Evolutionary conservation across 2,329 filamentous ascomycete genomes (phyloP).

Genomic region (Xylariales sp.): DNA sequence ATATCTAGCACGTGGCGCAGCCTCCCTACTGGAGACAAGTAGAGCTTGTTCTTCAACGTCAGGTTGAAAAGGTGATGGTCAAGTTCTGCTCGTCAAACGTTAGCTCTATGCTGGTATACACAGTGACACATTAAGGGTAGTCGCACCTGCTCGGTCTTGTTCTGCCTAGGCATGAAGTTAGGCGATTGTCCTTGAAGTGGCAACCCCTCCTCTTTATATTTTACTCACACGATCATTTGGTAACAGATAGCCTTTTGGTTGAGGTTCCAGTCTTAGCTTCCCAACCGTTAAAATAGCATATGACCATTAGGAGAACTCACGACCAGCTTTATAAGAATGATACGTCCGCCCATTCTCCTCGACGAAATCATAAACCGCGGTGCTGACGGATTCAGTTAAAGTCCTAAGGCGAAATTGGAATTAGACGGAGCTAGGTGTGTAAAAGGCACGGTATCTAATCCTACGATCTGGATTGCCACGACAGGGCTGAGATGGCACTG

Average conservation of each 20-base stretch:
- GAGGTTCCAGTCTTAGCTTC: no score
- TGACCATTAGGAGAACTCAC: slow-evolving; percentile 6
- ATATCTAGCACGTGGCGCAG: slow-evolving; percentile 9
- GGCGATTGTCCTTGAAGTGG: no score
- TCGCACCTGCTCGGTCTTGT: slow-evolving; percentile 2
- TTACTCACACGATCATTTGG: slow-evolving; percentile 9
- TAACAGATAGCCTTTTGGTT: slow-evolving; percentile 6
- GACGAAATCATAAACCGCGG: slow-evolving; percentile 8
- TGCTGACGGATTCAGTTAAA: slow-evolving; percentile 8
- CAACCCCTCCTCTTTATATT: no score
- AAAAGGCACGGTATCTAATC: not conserved
- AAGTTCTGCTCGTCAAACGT: slow-evolving; percentile 2
- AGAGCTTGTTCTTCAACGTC: slow-evolving; percentile 6
- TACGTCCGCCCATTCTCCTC: slow-evolving; percentile 11
- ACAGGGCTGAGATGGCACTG: slow-evolving; percentile 6
- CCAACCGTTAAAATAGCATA: no score
- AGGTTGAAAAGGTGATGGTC: slow-evolving; percentile 9
- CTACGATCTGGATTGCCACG: slow-evolving; percentile 5
- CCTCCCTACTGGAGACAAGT: slow-evolving; percentile 7
- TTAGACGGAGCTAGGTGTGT: no score
- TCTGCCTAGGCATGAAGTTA: slow-evolving; percentile 4
- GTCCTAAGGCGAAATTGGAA: no score
- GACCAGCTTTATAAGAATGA: slow-evolving; percentile 10
- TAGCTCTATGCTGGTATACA: no score
- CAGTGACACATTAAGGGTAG: no score